Evolutionary conservation across 1,284 basidiomycete genomes (phyloP).

Genomic region (Sanguinoderma infundibulare): DNA sequence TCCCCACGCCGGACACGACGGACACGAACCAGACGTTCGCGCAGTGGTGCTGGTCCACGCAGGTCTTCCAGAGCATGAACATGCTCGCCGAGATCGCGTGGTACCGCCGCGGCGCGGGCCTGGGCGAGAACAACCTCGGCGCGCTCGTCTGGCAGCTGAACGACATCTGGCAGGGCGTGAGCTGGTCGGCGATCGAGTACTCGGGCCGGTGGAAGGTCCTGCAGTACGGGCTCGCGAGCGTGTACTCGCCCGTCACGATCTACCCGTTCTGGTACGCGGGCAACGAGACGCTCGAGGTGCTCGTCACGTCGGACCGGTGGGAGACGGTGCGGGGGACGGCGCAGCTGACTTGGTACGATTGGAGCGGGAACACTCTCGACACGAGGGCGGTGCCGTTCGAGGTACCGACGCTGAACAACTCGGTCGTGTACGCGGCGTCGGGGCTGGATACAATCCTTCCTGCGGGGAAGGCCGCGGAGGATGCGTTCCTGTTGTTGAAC

Average conservation of each 20-base stretch:
- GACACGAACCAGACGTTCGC: slow-evolving; percentile 62
- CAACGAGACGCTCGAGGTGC: slow-evolving; percentile 52
- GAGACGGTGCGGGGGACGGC: slow-evolving; percentile 51
- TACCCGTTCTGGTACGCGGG: slow-evolving; percentile 59
- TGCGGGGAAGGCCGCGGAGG: slow-evolving; percentile 40
- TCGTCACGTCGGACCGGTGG: slow-evolving; percentile 57
- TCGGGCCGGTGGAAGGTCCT: slow-evolving; percentile 67
- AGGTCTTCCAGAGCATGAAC: slow-evolving; percentile 60
- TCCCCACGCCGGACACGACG: slow-evolving; percentile 53
- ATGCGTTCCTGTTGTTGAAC: slow-evolving; percentile 58
- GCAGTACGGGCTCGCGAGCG: slow-evolving; percentile 53
- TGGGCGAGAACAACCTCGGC: slow-evolving; percentile 63
- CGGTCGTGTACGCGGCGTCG: slow-evolving; percentile 43
- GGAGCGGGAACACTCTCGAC: slow-evolving; percentile 49
- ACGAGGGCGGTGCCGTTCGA: slow-evolving; percentile 45
- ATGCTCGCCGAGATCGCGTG: slow-evolving; percentile 64
- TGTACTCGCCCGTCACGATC: slow-evolving; percentile 54
- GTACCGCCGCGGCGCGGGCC: slow-evolving; percentile 61
- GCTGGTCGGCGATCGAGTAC: slow-evolving; percentile 65
- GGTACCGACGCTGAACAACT: slow-evolving; percentile 55
- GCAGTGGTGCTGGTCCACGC: slow-evolving; percentile 65
- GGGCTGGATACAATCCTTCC: slow-evolving; percentile 53
- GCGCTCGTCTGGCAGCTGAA: slow-evolving; percentile 69
- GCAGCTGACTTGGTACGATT: slow-evolving; percentile 64
- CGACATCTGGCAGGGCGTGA: slow-evolving; percentile 69